Evolutionary conservation across 345 rosid genomes (phyloP), one percentile per base, ranked within the genome.

Genomic region (Populus simonii): DNA sequence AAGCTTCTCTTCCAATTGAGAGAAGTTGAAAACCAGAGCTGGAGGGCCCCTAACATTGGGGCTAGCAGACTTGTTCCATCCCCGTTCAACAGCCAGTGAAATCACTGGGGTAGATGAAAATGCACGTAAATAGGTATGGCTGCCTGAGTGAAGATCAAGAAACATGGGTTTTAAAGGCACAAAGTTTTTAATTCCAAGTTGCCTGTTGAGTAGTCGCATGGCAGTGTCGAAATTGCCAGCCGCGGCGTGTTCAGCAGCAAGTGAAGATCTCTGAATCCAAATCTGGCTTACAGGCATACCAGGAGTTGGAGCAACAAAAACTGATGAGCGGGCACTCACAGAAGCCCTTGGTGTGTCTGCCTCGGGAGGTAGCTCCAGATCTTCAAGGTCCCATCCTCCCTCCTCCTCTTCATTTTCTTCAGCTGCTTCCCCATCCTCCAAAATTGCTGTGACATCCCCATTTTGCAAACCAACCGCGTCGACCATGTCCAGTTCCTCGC

Each of bases 321-420:
- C 85, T 0, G 94, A 74, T 39, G 97, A 91, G 8, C 89, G 93
- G 43, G 91, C 78, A 75, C 78, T 91, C 18, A 68, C 85, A 35
- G 92, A 84, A 78, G 83, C 86, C 83, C 84, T 91, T 6, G 97
- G 96, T 10, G 97, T 93, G 72, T 88, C 99, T 25, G 86, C 88
- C 84, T 93, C 99, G 0, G 92, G 93, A 25, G 99, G 99, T 20
- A 93, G 91, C 74, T 90, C 99, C 84, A 95, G 81, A 84, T 89
- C 97, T 74, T 93, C 99, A 12, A 95, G 97, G 70, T 87, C 98
- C 99, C 99, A 95, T 75, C 99, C 98, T 72, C 88, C 92, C 76
- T 89, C 94, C 25, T 87, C 97, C 1, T 89, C 94, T 39, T 59
- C 65, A 67, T 91, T 82, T 67, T 89, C 95, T 76, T 89, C 94